Evolutionary conservation across 108 stramenopile species (phyloP).

Genomic region (Skeletonema grethae): DNA sequence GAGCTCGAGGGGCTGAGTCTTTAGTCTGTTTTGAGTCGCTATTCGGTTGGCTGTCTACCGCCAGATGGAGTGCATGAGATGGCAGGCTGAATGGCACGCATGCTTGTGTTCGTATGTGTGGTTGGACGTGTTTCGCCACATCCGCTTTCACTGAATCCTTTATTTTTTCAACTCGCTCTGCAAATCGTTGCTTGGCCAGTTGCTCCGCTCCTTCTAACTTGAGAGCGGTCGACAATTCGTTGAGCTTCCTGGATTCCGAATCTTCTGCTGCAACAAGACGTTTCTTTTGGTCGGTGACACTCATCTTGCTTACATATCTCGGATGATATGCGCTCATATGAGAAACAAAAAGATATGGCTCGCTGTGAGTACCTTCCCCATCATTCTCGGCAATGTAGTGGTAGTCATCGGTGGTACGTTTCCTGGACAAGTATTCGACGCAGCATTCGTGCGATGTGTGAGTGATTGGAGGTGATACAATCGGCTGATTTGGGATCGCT

Average conservation of each 20-base stretch:
- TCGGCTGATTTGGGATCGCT: constrained; percentile 26
- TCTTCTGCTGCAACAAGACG: constrained; percentile 32
- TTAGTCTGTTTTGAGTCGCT: not conserved
- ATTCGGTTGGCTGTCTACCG: not conserved
- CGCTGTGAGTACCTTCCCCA: constrained; percentile 42
- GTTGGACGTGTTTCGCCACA: not conserved
- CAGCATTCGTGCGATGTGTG: constrained; percentile 33
- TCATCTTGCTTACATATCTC: constrained; percentile 36
- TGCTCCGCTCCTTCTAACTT: constrained; percentile 46
- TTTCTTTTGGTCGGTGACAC: constrained; percentile 37
- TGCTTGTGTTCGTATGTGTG: not conserved
- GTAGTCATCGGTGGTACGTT: constrained; percentile 40
- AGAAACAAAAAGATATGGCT: constrained; percentile 35
- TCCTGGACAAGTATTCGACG: constrained; percentile 27
- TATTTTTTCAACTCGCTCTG: constrained; percentile 27
- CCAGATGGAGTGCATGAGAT: not conserved
- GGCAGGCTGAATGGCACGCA: not conserved
- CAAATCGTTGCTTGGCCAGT: constrained; percentile 25
- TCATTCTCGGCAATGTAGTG: constrained; percentile 52
- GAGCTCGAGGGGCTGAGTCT: not conserved
- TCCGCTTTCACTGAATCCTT: constrained; percentile 9
- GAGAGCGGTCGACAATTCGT: constrained; percentile 11
- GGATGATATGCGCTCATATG: constrained; percentile 46
- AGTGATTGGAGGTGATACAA: constrained; percentile 19
- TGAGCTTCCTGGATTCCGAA: constrained; percentile 22